Evolutionary conservation across 768 basidiomycete genomes (phyloP).

Genomic region (Boletales sp.): DNA sequence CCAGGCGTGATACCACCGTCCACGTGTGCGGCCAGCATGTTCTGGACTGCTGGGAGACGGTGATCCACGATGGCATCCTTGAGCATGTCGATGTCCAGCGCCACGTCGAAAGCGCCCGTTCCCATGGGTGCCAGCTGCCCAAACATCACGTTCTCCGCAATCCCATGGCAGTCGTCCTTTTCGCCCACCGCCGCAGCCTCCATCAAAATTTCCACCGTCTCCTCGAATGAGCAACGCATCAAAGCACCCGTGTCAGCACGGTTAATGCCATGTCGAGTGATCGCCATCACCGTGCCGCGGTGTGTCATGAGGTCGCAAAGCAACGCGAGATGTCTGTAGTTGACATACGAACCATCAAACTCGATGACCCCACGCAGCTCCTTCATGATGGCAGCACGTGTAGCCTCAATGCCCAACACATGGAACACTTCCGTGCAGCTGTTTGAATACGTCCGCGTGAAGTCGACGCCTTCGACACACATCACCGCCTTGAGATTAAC

Average conservation of each 20-base stretch:
- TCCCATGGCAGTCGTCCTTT: conserved; percentile 96
- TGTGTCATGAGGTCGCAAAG: conserved; percentile 98
- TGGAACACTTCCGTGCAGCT: conserved; percentile 93
- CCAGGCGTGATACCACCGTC: conserved; percentile 91
- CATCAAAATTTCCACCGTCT: conserved; percentile 98
- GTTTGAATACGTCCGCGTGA: conserved; percentile 92
- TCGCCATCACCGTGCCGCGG: conserved; percentile 92
- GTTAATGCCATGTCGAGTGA: conserved; percentile 99
- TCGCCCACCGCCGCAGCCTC: conserved; percentile 98
- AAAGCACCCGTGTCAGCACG: conserved; percentile 98
- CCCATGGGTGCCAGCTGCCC: conserved; percentile 99
- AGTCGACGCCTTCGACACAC: conserved; percentile 93
- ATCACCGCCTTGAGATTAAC: conserved; percentile 94
- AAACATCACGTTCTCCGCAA: conserved; percentile 99
- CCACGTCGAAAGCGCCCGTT: conserved; percentile 93
- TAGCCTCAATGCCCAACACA: conserved; percentile 95
- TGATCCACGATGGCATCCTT: conserved; percentile 98
- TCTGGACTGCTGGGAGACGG: conserved; percentile 74
- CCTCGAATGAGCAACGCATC: conserved; percentile 99
- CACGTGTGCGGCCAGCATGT: conserved; percentile 69
- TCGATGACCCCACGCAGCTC: conserved; percentile 96
- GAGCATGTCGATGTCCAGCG: conserved; percentile 95
- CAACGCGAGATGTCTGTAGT: conserved; percentile 95
- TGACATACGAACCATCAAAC: conserved; percentile 99
- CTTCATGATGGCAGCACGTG: conserved; percentile 89